A percentile compares a stretch with the other conserved stretches of the same genome.
These are phyloP conservation scores for Zygoascus ofunaensis DNA, from an alignment of 805 yeast species.

Conservation along the genomic window DNA sequence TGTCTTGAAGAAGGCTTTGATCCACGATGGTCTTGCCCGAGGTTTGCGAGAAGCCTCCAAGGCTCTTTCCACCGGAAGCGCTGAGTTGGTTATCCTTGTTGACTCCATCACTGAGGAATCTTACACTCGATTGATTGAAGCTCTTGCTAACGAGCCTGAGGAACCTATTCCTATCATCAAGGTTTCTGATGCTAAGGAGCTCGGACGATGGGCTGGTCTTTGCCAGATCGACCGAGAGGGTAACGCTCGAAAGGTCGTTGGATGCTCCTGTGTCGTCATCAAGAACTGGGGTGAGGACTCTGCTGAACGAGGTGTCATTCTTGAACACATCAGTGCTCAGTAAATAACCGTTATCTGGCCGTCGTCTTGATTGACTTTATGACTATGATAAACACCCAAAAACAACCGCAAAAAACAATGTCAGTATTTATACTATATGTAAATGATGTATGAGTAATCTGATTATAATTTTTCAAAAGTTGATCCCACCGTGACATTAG, in stretches of 20 bases:
- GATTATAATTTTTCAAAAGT: no score
- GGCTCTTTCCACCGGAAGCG: conserved; percentile 96
- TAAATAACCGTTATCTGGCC: no score
- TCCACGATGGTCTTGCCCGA: conserved; percentile 99
- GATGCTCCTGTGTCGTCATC: conserved; percentile 99
- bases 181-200: conserved; percentile 98
- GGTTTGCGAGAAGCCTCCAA: conserved; percentile 99
- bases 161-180: conserved; percentile 95
- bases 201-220: conserved; percentile 99
- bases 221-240: conserved; percentile 99
- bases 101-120: conserved; percentile 98
- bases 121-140: conserved; percentile 96
- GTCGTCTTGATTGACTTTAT: no score
- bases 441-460: no score
- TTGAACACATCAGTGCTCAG: conserved; percentile 92
- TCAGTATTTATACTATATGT: no score
- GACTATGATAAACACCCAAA: neutral
- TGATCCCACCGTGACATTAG: no score
- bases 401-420: neutral
- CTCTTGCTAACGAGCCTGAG: conserved; percentile 97
- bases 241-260: conserved; percentile 99
- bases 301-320: conserved; percentile 90
- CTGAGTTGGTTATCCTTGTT: conserved; percentile 93
- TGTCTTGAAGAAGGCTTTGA: conserved; percentile 94
- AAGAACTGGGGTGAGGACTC: conserved; percentile 99